Conservation (phyloP, 106 monocot species). For the Platanthera guangdongensis region DNA sequence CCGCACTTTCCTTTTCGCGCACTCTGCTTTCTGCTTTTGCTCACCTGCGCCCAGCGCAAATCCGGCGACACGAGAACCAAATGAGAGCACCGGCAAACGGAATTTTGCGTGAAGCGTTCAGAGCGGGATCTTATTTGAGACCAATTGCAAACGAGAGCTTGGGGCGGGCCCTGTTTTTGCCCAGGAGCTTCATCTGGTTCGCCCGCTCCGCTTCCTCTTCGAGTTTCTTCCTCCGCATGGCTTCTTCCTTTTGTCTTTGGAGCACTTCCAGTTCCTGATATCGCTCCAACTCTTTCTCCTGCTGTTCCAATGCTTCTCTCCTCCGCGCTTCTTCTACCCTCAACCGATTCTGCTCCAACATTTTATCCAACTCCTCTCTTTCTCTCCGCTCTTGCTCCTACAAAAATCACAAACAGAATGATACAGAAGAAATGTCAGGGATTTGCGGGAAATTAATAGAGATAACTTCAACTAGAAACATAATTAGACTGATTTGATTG, state of each 20-base stretch:
- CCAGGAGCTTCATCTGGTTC: constrained; percentile 87
- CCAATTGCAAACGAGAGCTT: constrained; percentile 83
- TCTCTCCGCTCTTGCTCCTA: constrained; percentile 85
- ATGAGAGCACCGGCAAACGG: too few species aligned
- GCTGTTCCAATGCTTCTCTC: constrained; percentile 79
- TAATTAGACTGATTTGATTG: too few species aligned
- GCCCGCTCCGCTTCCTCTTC: constrained; percentile 82
- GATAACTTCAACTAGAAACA: background rate
- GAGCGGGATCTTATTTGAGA: constrained; percentile 34
- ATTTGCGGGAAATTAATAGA: background rate
- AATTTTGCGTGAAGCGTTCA: too few species aligned
- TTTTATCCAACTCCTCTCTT: constrained; percentile 82
- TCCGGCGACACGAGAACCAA: too few species aligned
- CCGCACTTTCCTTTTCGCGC: too few species aligned
- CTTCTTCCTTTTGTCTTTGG: constrained; percentile 89
- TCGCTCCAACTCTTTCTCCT: constrained; percentile 81
- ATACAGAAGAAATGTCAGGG: too few species aligned
- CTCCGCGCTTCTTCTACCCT: constrained; percentile 84
- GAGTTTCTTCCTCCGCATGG: constrained; percentile 74
- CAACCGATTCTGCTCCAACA: constrained; percentile 83
- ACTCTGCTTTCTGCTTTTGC: too few species aligned
- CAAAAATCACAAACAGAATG: background rate
- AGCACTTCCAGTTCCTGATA: constrained; percentile 75
- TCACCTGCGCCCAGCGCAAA: too few species aligned
- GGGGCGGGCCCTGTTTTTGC: constrained; percentile 89